Conservation (phyloP, 371 early-diverging fungal genomes). For the Mucor irregularis region DNA sequence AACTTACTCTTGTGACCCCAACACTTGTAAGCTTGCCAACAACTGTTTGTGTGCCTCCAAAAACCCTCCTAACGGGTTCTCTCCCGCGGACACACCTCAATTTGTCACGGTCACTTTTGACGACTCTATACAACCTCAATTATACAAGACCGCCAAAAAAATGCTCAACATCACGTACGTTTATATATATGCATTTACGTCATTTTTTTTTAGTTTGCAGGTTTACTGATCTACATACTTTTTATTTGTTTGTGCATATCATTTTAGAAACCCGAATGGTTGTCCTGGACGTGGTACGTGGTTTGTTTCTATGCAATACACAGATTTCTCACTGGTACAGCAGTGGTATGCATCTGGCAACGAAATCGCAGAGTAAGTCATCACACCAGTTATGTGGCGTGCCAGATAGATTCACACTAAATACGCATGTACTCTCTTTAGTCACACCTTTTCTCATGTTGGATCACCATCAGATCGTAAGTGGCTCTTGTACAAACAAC, state of each 20-base stretch:
- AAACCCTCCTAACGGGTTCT: constrained; percentile 58
- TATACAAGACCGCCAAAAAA: constrained; percentile 33
- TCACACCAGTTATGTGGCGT: too few species aligned
- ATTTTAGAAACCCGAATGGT: constrained; percentile 59
- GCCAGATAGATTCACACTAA: background rate
- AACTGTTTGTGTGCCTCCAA: constrained; percentile 67
- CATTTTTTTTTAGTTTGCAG: background rate
- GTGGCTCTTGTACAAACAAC: background rate
- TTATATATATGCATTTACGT: background rate
- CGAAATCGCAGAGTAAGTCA: constrained; percentile 64
- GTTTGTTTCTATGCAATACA: constrained; percentile 60
- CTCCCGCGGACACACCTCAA: constrained; percentile 64
- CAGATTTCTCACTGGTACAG: constrained; percentile 64
- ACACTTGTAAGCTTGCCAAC: constrained; percentile 55
- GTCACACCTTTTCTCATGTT: constrained; percentile 65
- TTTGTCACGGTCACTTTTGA: constrained; percentile 74
- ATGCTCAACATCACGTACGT: constrained; percentile 44
- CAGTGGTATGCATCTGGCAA: constrained; percentile 72
- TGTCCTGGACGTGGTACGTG: constrained; percentile 54
- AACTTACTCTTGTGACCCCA: constrained; percentile 59
- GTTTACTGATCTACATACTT: too few species aligned
- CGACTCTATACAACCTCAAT: constrained; percentile 63
- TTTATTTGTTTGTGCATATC: background rate
- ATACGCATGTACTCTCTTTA: background rate
- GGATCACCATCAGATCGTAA: constrained; percentile 44